Evolutionary conservation across 2,329 filamentous ascomycete species (phyloP), one percentile per base, ranked within the genome.

Genomic region (Penicillium sp.): DNA sequence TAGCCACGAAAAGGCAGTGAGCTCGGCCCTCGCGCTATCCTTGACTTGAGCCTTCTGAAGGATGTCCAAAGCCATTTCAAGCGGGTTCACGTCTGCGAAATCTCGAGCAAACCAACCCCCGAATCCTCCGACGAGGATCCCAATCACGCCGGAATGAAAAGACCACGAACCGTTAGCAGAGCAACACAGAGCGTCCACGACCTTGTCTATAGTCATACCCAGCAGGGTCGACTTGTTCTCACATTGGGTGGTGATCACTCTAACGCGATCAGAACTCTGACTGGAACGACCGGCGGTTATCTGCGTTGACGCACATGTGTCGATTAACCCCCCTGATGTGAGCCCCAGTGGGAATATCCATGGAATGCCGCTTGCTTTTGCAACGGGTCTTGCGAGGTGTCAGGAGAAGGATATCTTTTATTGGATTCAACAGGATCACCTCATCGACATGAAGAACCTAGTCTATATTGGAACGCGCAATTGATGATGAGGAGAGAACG

Each of bases 331-430:
- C 11, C 43, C 43, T 1, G 8, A 46, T 5, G 11, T 19, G 26
- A 46, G 26, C 18, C 43, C 43, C 5, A 46, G 26, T 46, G 43
- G 43, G 26, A 31, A 46, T 46, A 46, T 46, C 13, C 26, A 46
- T 31, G 43, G 43, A 46, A 46, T 46, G 43, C 43, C 43, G 4
- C 43, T 46, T 11, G 43, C 43, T n/a, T 46, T 46, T 33, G 43
- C 43, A 16, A 46, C 43, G 3, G 43, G 43, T 14, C 23, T 46
- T 31, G 26, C 43, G 24, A 46, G 26, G 26, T 46, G n/a, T 13
- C 11, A 31, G 43, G 23, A 46, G 43, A 46, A 29, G 43, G 43
- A 14, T 29, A 31, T 46, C 43, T 46, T 46, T 31, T 8, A 46
- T 31, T 46, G 26, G 43, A 46, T 46, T 19, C 24, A 29, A 31